Conservation (phyloP, 2,329 filamentous ascomycete species). For the Calonectria hongkongensis region DNA sequence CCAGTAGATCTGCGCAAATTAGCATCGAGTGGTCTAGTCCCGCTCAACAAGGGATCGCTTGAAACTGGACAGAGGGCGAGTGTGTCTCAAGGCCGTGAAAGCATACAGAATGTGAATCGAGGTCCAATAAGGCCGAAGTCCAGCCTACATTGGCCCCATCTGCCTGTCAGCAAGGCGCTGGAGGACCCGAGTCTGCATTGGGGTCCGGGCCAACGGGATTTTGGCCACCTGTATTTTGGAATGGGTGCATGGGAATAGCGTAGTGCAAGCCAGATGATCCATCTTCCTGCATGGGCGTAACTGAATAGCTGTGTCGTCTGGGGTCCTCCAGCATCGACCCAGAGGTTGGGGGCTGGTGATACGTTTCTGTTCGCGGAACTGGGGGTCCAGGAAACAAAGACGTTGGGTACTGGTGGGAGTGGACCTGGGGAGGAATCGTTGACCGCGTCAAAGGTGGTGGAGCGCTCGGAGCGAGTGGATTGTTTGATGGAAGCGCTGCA, state of each 20-base stretch:
- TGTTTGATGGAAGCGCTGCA: slow-evolving; percentile 25
- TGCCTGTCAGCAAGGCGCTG: slow-evolving; percentile 51
- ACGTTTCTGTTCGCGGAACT: slow-evolving; percentile 49
- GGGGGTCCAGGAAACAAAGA: slow-evolving; percentile 48
- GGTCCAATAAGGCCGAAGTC: slow-evolving; percentile 29
- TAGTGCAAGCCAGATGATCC: slow-evolving; percentile 51
- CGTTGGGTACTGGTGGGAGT: slow-evolving; percentile 50
- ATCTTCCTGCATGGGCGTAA: slow-evolving; percentile 48
- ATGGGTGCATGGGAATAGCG: slow-evolving; percentile 52
- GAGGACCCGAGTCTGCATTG: slow-evolving; percentile 47
- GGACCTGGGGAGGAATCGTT: slow-evolving; percentile 50
- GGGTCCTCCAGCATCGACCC: slow-evolving; percentile 52
- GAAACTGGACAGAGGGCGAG: background rate
- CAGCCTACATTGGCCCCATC: slow-evolving; percentile 34
- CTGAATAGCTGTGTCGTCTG: slow-evolving; percentile 51
- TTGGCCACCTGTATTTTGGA: slow-evolving; percentile 45
- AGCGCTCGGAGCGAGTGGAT: slow-evolving; percentile 24
- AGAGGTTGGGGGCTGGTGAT: slow-evolving; percentile 45
- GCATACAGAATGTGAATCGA: slow-evolving; percentile 17
- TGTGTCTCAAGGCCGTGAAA: slow-evolving; percentile 6
- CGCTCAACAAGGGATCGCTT: slow-evolving; percentile 9
- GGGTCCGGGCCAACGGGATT: slow-evolving; percentile 44
- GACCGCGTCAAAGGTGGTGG: slow-evolving; percentile 48
- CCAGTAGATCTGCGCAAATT: background rate
- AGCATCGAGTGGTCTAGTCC: slow-evolving; percentile 4